A percentile compares a stretch with the other conserved stretches of the same genome.
Conservation (phyloP, 2,329 filamentous ascomycete species). For the Hysterium pulicare region DNA sequence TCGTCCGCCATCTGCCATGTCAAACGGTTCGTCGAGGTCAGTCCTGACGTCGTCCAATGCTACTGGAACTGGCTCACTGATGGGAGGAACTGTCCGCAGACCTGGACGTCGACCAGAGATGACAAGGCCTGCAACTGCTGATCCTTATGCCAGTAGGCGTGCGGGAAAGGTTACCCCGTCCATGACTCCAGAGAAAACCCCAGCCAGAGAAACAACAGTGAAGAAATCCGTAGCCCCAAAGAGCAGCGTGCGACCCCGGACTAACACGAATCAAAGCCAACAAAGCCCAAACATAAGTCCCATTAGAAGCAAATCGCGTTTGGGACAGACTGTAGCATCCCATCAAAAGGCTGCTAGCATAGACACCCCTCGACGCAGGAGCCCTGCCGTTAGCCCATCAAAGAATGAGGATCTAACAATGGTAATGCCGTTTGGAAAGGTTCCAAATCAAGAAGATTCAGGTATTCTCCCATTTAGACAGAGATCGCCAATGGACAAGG, state of each 20-base stretch:
- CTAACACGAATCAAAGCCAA: slow-evolving; percentile 25
- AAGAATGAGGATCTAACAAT: slow-evolving; percentile 48
- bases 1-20: slow-evolving; percentile 37
- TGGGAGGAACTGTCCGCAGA: slow-evolving; percentile 59
- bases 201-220: slow-evolving; percentile 30
- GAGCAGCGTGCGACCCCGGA: slow-evolving; percentile 26
- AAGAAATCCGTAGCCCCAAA: slow-evolving; percentile 35
- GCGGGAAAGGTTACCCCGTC: slow-evolving; percentile 45
- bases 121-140: slow-evolving; percentile 51
- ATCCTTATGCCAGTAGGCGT: slow-evolving; percentile 47
- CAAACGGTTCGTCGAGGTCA: slow-evolving; percentile 31
- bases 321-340: slow-evolving; percentile 21
- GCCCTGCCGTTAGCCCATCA: slow-evolving; percentile 30
- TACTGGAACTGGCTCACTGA: slow-evolving; percentile 44
- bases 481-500: slow-evolving; percentile 38
- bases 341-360: slow-evolving; percentile 29
- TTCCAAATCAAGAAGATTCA: slow-evolving; percentile 28
- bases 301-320: slow-evolving; percentile 34
- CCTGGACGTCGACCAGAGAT: slow-evolving; percentile 45
- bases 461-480: slow-evolving; percentile 31
- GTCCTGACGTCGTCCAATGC: slow-evolving; percentile 22
- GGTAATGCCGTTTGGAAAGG: slow-evolving; percentile 43
- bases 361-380: slow-evolving; percentile 24
- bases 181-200: slow-evolving; percentile 45
- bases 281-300: slow-evolving; percentile 35